Evolutionary conservation across 2,329 filamentous ascomycete genomes (phyloP), one percentile per base, ranked within the genome.

Genomic region (Aspergillus sp.): DNA sequence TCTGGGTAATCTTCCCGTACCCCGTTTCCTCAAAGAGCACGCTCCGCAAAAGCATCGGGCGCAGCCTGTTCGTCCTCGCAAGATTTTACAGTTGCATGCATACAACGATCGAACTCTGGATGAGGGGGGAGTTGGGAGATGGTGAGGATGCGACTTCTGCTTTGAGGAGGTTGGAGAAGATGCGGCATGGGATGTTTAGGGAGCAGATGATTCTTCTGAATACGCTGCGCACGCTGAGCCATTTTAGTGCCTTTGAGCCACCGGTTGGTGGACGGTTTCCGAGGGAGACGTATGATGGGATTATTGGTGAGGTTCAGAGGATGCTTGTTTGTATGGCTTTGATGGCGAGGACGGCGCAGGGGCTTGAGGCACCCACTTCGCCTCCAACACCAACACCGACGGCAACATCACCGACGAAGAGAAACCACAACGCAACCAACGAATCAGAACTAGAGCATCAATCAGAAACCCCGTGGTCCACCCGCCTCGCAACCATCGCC

Each of bases 1-100:
- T 93, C 72, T 93, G 89, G 89, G 91, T 90, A 0, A 83, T 91
- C 56, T 91, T 92, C 68, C 90, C 90, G 0, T 89, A 85, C 64
- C 89, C 90, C 0, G 82, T 91, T 46, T 89, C 89, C 0, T 90
- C 92, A 58, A 87, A 90, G 56, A 87, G 86, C 2, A 86, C 86
- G 71, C 79, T 92, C 5, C 83, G 90, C 5, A 85, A 85, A 63
- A 86, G 88, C 53, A 80, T 92, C 0, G 89, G 89, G 11, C 83
- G 84, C 1, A 85, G 88, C 0, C 80, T 93, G 2, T 91, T 91
- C 71, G 80, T 92, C 1, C 82, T 91, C 1, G 90, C 89, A 22
- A 91, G 90, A 69, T 91, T 89, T 72, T 91, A 91, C 72, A 87
- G 84, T 31, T 86, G 88, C 68, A 87, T 91, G 71, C 85, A 90